Conservation (phyloP, 108 stramenopile genomes). For the Hondaea fermentalgiana region DNA sequence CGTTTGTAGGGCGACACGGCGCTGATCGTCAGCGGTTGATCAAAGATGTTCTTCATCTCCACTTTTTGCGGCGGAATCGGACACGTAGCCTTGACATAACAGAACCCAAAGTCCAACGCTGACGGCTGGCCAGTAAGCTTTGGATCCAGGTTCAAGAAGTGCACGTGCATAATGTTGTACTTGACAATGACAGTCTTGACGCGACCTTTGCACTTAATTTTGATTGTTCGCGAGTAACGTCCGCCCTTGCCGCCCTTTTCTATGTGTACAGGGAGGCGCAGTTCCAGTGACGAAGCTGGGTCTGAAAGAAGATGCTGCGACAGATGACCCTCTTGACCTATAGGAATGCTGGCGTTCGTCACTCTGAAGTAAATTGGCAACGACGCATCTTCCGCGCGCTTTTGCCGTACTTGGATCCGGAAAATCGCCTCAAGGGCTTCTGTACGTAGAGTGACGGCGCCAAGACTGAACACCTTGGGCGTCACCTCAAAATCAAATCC, state of each 20-base stretch:
- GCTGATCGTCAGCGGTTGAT: not conserved
- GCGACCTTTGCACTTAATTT: not conserved
- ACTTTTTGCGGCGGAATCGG: not conserved
- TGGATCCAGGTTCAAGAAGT: not conserved
- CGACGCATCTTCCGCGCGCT: not conserved
- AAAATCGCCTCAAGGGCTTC: not conserved
- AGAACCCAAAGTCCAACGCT: not conserved
- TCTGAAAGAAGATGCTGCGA: not conserved
- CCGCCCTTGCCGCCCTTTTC: not conserved
- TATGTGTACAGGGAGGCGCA: not conserved
- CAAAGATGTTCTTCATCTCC: not conserved
- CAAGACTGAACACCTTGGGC: not conserved
- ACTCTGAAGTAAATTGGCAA: not conserved
- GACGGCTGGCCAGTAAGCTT: not conserved
- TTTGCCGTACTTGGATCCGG: not conserved
- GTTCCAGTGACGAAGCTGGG: not conserved
- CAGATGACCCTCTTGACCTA: not conserved
- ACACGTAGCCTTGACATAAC: not conserved
- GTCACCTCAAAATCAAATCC: not conserved
- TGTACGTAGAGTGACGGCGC: not conserved
- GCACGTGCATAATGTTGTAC: slow-evolving; percentile 10
- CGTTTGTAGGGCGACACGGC: not conserved
- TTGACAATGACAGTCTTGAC: not conserved
- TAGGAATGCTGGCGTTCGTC: not conserved
- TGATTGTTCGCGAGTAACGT: not conserved